phyloP scores from a whole-genome alignment of 495 filamentous ascomycete genomes.

The Aspergillus avenaceus region DNA sequence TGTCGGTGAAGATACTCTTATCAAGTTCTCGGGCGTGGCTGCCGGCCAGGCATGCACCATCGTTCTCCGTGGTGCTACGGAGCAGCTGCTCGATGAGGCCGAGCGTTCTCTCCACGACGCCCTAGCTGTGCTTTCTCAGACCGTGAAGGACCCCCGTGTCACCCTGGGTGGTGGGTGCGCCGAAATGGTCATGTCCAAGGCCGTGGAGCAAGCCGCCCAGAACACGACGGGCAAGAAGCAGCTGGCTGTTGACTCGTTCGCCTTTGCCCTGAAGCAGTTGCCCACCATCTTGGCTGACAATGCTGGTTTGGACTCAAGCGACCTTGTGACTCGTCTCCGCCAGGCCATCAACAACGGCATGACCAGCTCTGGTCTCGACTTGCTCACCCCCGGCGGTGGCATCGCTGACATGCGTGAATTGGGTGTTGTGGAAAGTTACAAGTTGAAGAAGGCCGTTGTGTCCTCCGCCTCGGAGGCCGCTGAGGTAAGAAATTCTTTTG shows the following conservation, averaged over 20 bases:
- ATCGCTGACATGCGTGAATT: slow-evolving; percentile 95
- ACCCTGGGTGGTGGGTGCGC: slow-evolving; percentile 95
- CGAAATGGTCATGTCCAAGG: slow-evolving; percentile 98
- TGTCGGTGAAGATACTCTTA: slow-evolving; percentile 93
- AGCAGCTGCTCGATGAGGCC: slow-evolving; percentile 94
- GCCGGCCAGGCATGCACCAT: slow-evolving; percentile 95
- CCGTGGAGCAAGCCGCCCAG: slow-evolving; percentile 89
- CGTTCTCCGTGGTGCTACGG: slow-evolving; percentile 91
- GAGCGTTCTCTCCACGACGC: slow-evolving; percentile 96
- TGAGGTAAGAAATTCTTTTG: slow-evolving; percentile 59
- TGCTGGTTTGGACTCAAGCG: slow-evolving; percentile 90
- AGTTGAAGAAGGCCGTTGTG: slow-evolving; percentile 95
- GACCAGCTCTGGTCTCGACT: slow-evolving; percentile 84
- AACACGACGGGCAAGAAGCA: slow-evolving; percentile 97
- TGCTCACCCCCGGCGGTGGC: slow-evolving; percentile 84
- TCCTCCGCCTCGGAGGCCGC: slow-evolving; percentile 92
- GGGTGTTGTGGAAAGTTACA: slow-evolving; percentile 98
- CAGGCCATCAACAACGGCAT: slow-evolving; percentile 92
- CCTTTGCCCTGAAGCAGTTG: slow-evolving; percentile 82
- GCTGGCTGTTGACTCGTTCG: slow-evolving; percentile 85
- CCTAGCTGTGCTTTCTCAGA: slow-evolving; percentile 94
- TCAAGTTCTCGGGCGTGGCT: slow-evolving; percentile 94
- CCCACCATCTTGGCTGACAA: slow-evolving; percentile 98
- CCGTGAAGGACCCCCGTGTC: slow-evolving; percentile 87
- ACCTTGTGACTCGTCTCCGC: slow-evolving; percentile 85